Evolutionary conservation across 177 flowering plant species (phyloP), one percentile per base, ranked within the genome.

Genomic region (Vitis hybrid): DNA sequence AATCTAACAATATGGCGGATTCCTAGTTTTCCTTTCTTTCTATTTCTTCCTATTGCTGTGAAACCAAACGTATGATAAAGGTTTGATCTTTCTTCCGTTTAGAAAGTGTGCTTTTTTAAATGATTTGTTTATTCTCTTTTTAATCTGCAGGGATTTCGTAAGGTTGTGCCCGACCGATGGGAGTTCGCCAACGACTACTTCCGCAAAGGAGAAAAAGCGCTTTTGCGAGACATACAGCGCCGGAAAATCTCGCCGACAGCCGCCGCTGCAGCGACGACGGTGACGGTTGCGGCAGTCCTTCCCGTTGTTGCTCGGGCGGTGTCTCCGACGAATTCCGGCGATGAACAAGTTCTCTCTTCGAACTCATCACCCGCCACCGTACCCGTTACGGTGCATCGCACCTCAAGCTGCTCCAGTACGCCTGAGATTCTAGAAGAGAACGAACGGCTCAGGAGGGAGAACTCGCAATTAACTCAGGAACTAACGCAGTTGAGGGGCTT

Each of bases 151-250:
- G 98, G 98, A 67, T 92, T 95, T 65, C 79, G 96, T 52, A 95
- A 95, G 73, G 86, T 95, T 24, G 96, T 91, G n/a, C 96, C 99
- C 28, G 99, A 95, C 77, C 84, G 99, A 31, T 95, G 99, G 99
- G 99, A 95, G 59, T 95, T 95, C 64, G 90, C 92, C 1, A 87
- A 95, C 69, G 99, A 93, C 17, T 90, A 86, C 72, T 95, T 95
- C 67, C 72, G 76, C 31, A 76, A 80, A 72, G 98, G 97, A 22
- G 92, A 95, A 73, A 95, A 89, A 75, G 77, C 57, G 12, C 85
- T 93, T 2, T 84, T 95, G 1, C 86, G 88, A 14, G 98, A 93
- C 64, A 95, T 95, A 3, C 98, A 90, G 63, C 90, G 99, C 59
- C 85, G 97, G 78, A 95, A 95, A 67, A 80, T 91, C 20, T 78